These are phyloP conservation scores for Erodium moschatum DNA, from an alignment of 441 rosid genomes.

Conservation along the genomic window DNA sequence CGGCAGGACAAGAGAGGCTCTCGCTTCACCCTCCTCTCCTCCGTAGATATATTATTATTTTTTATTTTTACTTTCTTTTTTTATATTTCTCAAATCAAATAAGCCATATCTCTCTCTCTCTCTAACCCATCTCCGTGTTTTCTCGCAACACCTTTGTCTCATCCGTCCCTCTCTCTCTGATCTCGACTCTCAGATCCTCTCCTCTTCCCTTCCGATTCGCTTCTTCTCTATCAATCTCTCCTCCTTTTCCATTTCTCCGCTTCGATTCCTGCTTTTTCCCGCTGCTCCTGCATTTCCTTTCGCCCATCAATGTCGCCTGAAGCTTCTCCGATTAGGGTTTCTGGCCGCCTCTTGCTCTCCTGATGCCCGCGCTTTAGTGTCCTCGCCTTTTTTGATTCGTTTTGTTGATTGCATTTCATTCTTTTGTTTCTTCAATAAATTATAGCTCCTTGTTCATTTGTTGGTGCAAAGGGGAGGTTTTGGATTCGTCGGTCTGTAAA, in stretches of 20 bases:
- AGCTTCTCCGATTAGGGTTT: conserved; percentile 4
- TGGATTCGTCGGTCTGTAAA: conserved; percentile 13
- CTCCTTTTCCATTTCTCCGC: not conserved
- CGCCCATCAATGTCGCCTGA: not conserved
- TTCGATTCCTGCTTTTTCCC: not conserved
- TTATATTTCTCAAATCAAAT: too few relatives aligned
- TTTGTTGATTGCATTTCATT: not conserved
- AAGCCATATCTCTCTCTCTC: too few relatives aligned
- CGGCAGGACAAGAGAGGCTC: too few relatives aligned
- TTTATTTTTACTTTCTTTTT: too few relatives aligned
- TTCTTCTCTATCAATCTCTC: not conserved
- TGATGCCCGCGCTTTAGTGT: not conserved
- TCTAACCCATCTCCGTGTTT: not conserved
- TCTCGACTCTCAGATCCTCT: not conserved
- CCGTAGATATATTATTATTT: too few relatives aligned
- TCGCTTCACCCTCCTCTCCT: too few relatives aligned
- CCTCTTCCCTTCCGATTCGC: not conserved
- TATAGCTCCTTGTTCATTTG: not conserved
- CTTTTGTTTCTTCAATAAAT: not conserved
- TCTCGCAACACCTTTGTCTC: not conserved
- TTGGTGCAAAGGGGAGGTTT: conserved; percentile 12
- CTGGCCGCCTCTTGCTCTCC: not conserved
- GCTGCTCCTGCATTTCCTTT: not conserved
- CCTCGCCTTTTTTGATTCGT: not conserved
- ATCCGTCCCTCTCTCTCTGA: not conserved